Base-by-base conservation (phyloP, 352 stramenopile species). In the Phytophthora idaei region DNA sequence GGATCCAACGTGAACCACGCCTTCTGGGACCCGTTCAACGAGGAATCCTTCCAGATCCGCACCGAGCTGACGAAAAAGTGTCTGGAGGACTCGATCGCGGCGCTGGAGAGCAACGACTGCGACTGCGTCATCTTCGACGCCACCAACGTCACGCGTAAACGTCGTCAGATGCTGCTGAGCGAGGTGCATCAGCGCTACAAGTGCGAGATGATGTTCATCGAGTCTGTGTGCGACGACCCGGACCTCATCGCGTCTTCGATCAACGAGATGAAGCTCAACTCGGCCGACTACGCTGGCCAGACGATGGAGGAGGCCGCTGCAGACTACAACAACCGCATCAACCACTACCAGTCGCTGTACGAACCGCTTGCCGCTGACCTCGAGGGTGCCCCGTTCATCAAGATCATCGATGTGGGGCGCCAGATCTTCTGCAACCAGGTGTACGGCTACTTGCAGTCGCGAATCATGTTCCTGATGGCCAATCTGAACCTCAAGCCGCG, bases 401-500 rank as follows among this genome's bases (percentile, higher is more conserved):
- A 93, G 64, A 75, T 94, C 50, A 90, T 91, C 28, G 87, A 94
- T 41, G 85, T 93, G 1, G 85, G 85, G 2, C 82, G 83, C 27
- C 83, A 95, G 70, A 85, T 95, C 57, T 93, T 93, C 51, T 90
- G 78, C 65, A 93, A 93, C 71, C 83, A 93, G 64, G 83, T 95
- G 66, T 90, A 93, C 61, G 87, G 87, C 36, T 93, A 95, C 71
- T 67, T 94, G 45, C 84, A 93, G 80, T 93, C 84, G 57, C 83
- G 85, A 15, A 94, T 98, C 63, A 95, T 98, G 71, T 97, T 98
- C 67, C 94, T 99, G 70, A 92, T 99, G 70, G 97, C 95, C 63
- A 99, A 99, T 62, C 72, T 99, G 44, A 95, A 98, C 62, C 90
- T 97, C 17, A 84, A 96, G 25, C 93, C 94, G 48, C 89, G 97